Evolutionary conservation across 345 rosid species (phyloP), one percentile per base, ranked within the genome.

Genomic region (Brassica rapa): DNA sequence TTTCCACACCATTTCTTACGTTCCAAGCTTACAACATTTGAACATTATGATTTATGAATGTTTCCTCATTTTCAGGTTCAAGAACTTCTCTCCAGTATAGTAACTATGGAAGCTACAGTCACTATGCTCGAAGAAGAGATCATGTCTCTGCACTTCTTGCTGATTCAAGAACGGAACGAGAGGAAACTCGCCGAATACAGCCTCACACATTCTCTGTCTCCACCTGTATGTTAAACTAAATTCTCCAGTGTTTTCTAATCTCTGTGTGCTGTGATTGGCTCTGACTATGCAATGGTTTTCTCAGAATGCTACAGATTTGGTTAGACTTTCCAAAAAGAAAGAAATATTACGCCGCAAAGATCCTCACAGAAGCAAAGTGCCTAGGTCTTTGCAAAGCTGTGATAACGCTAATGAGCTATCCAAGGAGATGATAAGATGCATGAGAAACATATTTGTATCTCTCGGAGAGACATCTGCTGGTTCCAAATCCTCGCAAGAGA

Each of bases 161-260:
- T 93, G 73, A 91, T 91, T 88, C 98, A 90, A 86, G 98, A 91
- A 75, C 90, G 93, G 84, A 91, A 91, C 77, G 97, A 93, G 80
- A 80, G 94, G 25, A 86, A 90, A 85, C 93, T 93, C 61, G 89
- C 90, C 11, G 97, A 91, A 79, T 91, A 90, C 75, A 89, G 70
- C 71, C 69, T 87, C 68, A 84, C 85, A 75, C 90, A 85, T 70
- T 83, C 93, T 30, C 68, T 87, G 67, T 81, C 89, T 65, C 80
- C 81, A 69, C 75, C 86, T 59, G 82, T 86, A 70, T 77, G 76
- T 80, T 66, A n/a, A n/a, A 9, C 11, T 15, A 10, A 3, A 27
- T 21, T 5, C 24, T 80, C 51, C n/a, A 32, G 0, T 29, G 49
- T 73, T 73, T 14, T 9, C 71, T 16, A 62, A 69, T 27, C 49